These are phyloP conservation scores for Pythium catenulatum DNA, from an alignment of 352 stramenopile species.

Conservation along the genomic window DNA sequence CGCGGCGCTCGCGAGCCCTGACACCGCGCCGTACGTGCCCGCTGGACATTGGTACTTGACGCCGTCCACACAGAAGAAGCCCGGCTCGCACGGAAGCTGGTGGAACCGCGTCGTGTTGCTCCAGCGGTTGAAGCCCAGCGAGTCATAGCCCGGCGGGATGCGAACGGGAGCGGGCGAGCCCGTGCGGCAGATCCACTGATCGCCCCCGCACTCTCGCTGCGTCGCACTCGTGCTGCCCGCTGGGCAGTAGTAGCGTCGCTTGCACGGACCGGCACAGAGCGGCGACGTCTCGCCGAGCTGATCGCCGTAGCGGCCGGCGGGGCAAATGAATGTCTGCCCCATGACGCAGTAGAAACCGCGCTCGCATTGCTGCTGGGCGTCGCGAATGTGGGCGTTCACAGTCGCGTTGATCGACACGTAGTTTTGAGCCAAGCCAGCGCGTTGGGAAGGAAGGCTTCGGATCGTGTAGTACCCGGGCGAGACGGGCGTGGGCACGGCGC, in stretches of 20 bases:
- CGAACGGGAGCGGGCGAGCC: constrained; percentile 64
- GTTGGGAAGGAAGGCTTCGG: not conserved
- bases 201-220: constrained; percentile 68
- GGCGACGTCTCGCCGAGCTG: constrained; percentile 70
- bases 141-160: constrained; percentile 82
- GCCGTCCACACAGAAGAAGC: constrained; percentile 86
- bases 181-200: constrained; percentile 74
- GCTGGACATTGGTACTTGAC: constrained; percentile 83
- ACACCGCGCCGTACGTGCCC: constrained; percentile 81
- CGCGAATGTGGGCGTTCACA: constrained; percentile 63
- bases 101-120: constrained; percentile 77
- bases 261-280: constrained; percentile 79
- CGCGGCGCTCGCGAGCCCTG: constrained; percentile 60
- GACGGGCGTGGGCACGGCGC: constrained; percentile 72
- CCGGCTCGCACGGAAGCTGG: constrained; percentile 81
- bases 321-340: constrained; percentile 76
- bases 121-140: constrained; percentile 61
- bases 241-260: constrained; percentile 83
- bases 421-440: not conserved
- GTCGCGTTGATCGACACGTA: constrained; percentile 44
- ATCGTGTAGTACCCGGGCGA: constrained; percentile 82
- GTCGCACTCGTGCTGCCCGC: constrained; percentile 69
- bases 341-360: constrained; percentile 80
- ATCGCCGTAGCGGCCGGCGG: constrained; percentile 77
- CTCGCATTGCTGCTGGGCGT: constrained; percentile 80